Percentiles rank a stretch among this genome's conserved stretches.
These are phyloP conservation scores for Acanthamoeba castellanii DNA, from an alignment of 208 protist genomes.

Conservation along the genomic window DNA sequence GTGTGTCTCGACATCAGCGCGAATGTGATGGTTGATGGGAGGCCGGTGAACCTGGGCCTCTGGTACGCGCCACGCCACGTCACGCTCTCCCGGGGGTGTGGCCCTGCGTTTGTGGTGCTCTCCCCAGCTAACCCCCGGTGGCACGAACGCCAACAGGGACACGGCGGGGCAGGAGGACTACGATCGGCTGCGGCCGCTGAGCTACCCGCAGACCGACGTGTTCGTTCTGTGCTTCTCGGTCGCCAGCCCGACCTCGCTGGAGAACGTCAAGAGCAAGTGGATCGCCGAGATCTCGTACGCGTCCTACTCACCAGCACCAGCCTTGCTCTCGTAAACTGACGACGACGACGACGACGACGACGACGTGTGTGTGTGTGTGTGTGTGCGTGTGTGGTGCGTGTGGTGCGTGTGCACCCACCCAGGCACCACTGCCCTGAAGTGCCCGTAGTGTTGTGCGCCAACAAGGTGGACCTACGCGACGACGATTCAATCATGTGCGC, in stretches of 20 bases:
- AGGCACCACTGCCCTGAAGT: conserved; percentile 71
- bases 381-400: neutral
- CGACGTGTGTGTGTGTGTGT: too few relatives aligned
- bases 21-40: conserved; percentile 86
- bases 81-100: neutral
- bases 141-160: neutral
- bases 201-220: conserved; percentile 48
- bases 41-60: conserved; percentile 90
- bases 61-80: conserved; percentile 80
- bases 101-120: neutral
- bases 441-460: conserved; percentile 86
- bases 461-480: conserved; percentile 86
- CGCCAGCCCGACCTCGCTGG: neutral
- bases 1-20: conserved; percentile 1
- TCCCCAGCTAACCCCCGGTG: neutral
- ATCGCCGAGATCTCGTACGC: conserved; percentile 13
- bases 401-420: conserved; percentile 67
- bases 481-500: conserved; percentile 78
- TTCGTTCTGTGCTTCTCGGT: conserved; percentile 52
- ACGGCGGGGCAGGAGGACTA: conserved; percentile 17
- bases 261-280: conserved; percentile 24
- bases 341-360: too few relatives aligned
- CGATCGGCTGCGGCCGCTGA: conserved; percentile 52
- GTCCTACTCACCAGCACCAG: neutral
- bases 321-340: neutral